A percentile compares a stretch with the other conserved stretches of the same genome.
Evolutionary conservation across 2,329 filamentous ascomycete species (phyloP).

Genomic region (Arthrinium puccinioides): DNA sequence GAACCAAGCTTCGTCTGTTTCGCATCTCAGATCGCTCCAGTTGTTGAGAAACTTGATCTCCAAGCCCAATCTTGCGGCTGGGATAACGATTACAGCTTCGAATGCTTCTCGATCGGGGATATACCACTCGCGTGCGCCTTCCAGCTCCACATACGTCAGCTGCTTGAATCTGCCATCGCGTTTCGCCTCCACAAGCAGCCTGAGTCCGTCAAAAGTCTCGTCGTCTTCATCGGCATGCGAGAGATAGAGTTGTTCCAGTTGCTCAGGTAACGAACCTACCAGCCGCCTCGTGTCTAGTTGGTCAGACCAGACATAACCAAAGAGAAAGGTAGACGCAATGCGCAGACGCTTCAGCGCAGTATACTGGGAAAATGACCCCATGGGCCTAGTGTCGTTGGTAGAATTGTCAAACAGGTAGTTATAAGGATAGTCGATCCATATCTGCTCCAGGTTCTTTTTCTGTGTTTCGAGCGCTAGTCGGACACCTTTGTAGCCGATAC

Average conservation of each 20-base stretch:
- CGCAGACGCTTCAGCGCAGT: slow-evolving; percentile 6
- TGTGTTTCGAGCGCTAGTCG: slow-evolving; percentile 2
- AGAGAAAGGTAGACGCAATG: slow-evolving; percentile 7
- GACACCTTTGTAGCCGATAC: slow-evolving; percentile 7
- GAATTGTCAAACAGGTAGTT: slow-evolving; percentile 6
- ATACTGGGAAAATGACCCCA: slow-evolving; percentile 3
- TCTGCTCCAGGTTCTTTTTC: slow-evolving; percentile 5
- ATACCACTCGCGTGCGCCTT: too few species aligned
- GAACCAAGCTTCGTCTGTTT: background rate
- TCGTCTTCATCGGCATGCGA: slow-evolving; percentile 8
- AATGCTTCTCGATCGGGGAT: too few species aligned
- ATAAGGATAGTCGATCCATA: slow-evolving; percentile 8
- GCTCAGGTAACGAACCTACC: slow-evolving; percentile 4
- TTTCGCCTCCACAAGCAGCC: slow-evolving; percentile 1
- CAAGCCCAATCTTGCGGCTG: too few species aligned
- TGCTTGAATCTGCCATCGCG: background rate
- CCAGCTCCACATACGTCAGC: slow-evolving; percentile 2
- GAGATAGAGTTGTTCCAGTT: slow-evolving; percentile 2
- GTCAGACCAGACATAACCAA: slow-evolving; percentile 5
- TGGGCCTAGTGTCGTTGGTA: slow-evolving; percentile 3
- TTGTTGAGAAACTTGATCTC: slow-evolving; percentile 4
- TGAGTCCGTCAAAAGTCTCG: slow-evolving; percentile 4
- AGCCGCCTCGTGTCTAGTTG: slow-evolving; percentile 4
- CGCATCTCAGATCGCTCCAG: slow-evolving; percentile 1
- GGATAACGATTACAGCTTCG: too few species aligned